Base-by-base conservation (phyloP, 306 rosid species). In the Benincasa hispida region DNA sequence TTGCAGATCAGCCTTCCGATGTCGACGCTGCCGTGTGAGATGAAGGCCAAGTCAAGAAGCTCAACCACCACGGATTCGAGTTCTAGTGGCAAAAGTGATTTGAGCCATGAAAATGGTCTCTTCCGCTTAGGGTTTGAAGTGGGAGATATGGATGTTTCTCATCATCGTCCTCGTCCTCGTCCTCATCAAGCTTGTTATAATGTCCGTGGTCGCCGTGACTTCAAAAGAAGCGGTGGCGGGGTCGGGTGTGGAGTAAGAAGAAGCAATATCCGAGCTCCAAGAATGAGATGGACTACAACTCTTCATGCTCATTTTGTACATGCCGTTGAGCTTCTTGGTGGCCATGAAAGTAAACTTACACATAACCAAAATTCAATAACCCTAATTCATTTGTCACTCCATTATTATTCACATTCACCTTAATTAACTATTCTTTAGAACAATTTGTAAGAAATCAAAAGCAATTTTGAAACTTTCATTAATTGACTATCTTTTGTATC, bases 201-300 rank as follows among this genome's bases (percentile, higher is more conserved):
- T 8, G 42, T 30, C 54, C 81, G 72, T 60, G 85, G 82, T 47
- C 91, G 86, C 37, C 83, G 87, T 2, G 92, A 88, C 24, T 91
- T 93, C 81, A 91, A 93, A 74, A 77, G 91, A 48, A 91, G 62
- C 65, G 30, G 8, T 1, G 58, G 84, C 1, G 87, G 94, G 66
- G 79, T 81, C 8, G 28, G 78, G 15, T 79, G 66, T 37, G 88
- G 88, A 10, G 86, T 79, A 50, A 90, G 77, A 79, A 86, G 93
- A 87, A 91, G 85, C 82, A n/a, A n/a, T n/a, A 54, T 79, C 22
- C 82, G 98, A 83, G 98, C 93, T 84, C 98, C 98, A 3, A 87
- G 97, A 85, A 93, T 93, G 98, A 79, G 97, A 85, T 93, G 98
- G 98, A 93, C 97, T 27, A 84, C 92, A 0, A 93, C 97, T 45